Evolutionary conservation across 164 flowering plant genomes (phyloP).

Genomic region (Vitis amurensis): DNA sequence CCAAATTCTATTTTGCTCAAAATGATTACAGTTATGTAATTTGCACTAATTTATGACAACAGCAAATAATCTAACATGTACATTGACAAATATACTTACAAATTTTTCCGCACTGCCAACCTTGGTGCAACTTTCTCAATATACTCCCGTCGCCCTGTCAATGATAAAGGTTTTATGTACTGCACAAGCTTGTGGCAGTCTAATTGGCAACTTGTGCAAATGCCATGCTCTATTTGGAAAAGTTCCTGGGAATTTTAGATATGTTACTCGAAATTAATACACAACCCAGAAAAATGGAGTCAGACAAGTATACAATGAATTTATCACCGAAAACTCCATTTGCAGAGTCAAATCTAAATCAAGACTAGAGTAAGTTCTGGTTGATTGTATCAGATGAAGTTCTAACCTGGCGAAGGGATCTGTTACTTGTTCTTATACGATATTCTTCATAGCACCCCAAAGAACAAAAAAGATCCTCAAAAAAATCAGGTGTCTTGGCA

Average conservation of each 20-base stretch:
- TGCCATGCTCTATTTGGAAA: slow-evolving; percentile 78
- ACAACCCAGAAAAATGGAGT: neutral
- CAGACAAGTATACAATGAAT: neutral
- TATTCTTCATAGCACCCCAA: slow-evolving; percentile 78
- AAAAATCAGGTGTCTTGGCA: slow-evolving; percentile 76
- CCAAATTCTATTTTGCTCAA: too few species aligned
- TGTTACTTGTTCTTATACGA: slow-evolving; percentile 71
- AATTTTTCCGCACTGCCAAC: slow-evolving; percentile 51
- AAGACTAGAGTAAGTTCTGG: neutral
- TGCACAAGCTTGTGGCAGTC: slow-evolving; percentile 83
- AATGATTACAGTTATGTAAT: too few species aligned
- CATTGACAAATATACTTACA: slow-evolving; percentile 48
- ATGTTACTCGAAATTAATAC: neutral
- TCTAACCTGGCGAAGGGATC: slow-evolving; percentile 74
- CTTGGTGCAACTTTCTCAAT: slow-evolving; percentile 71
- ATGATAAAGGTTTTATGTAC: slow-evolving; percentile 56
- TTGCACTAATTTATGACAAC: too few species aligned
- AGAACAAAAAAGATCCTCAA: slow-evolving; percentile 90
- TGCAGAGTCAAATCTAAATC: neutral
- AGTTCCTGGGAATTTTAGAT: slow-evolving; percentile 57
- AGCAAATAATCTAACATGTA: neutral
- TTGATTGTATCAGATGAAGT: neutral
- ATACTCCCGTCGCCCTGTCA: slow-evolving; percentile 47
- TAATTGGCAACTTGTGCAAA: slow-evolving; percentile 74
- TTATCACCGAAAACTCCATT: neutral